phyloP scores from a whole-genome alignment of 2,329 filamentous ascomycete genomes.

The Colletotrichum tofieldiae region DNA sequence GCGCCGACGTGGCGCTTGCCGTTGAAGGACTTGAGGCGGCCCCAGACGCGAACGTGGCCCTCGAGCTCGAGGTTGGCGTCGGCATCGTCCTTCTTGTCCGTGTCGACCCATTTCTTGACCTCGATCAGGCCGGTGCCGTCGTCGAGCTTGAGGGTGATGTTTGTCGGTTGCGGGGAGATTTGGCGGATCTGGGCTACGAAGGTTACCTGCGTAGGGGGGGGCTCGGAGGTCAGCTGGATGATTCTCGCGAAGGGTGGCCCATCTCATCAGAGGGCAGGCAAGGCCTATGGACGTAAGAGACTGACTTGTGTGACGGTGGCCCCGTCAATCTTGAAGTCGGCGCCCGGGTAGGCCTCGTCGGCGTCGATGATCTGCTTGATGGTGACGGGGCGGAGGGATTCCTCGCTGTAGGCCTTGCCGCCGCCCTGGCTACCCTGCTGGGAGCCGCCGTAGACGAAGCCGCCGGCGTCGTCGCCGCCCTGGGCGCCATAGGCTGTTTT shows the following conservation, averaged over 20 bases:
- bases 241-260: background rate
- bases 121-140: conserved; percentile 95
- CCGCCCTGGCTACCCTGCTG: conserved; percentile 71
- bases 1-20: conserved; percentile 87
- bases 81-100: conserved; percentile 67
- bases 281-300: background rate
- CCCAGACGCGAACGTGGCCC: conserved; percentile 88
- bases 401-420: conserved; percentile 77
- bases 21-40: conserved; percentile 86
- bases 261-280: background rate
- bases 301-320: conserved; percentile 78
- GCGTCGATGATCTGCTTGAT: conserved; percentile 95
- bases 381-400: conserved; percentile 92
- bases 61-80: conserved; percentile 76
- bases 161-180: conserved; percentile 89
- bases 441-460: conserved; percentile 73
- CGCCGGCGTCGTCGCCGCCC: conserved; percentile 73
- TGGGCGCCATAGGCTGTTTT: conserved; percentile 66
- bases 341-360: conserved; percentile 79
- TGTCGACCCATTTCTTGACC: conserved; percentile 88
- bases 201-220: conserved; percentile 60
- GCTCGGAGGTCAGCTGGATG: background rate
- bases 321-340: conserved; percentile 88
- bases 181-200: conserved; percentile 93
- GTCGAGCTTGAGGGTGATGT: conserved; percentile 93